A percentile compares a stretch with the other conserved stretches of the same genome.
Evolutionary conservation across 148 eudicot species (phyloP).

Genomic region (Polygonum aviculare): DNA sequence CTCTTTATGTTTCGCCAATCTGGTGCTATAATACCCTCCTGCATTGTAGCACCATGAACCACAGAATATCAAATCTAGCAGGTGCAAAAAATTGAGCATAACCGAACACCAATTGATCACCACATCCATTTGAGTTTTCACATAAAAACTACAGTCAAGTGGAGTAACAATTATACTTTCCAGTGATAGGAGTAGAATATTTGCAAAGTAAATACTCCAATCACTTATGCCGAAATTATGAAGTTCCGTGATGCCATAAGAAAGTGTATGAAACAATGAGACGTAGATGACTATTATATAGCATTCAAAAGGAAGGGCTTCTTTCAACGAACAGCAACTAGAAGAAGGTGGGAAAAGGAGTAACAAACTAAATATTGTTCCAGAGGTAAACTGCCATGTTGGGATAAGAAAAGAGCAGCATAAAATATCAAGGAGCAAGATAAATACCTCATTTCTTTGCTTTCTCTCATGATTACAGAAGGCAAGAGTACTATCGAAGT

Average conservation of each 20-base stretch:
- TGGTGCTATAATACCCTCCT: slow-evolving; percentile 54
- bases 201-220: neutral
- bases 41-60: slow-evolving; percentile 9
- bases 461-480: slow-evolving; percentile 79
- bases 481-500: slow-evolving; percentile 86
- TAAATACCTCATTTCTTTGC: slow-evolving; percentile 62
- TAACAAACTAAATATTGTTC: neutral
- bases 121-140: neutral
- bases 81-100: neutral
- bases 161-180: neutral
- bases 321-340: neutral
- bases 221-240: neutral
- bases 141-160: neutral
- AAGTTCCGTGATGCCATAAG: neutral
- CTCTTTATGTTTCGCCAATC: slow-evolving; percentile 9
- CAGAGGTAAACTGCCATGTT: neutral
- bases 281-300: neutral
- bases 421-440: neutral
- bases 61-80: neutral
- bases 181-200: neutral
- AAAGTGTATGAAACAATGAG: neutral
- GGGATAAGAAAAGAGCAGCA: neutral
- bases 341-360: neutral
- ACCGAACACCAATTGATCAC: neutral
- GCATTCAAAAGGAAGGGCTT: neutral